Conservation (phyloP, 441 rosid genomes). For the Mallotus japonicus region DNA sequence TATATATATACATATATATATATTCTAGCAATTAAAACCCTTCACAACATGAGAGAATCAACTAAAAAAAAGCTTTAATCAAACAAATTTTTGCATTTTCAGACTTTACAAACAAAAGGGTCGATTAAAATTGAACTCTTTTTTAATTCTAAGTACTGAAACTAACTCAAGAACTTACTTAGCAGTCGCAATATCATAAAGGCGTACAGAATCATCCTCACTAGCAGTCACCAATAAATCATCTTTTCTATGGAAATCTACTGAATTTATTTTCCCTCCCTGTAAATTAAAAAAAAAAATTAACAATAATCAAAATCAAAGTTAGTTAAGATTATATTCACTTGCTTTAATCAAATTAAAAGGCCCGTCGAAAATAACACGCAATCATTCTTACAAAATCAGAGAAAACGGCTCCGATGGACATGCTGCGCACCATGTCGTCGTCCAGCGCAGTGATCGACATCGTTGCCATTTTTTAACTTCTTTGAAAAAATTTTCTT, state of each 20-base stretch:
- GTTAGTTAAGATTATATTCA: too few species aligned
- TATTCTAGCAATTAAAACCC: too few species aligned
- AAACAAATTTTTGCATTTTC: too few species aligned
- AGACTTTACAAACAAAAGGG: too few species aligned
- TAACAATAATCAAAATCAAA: too few species aligned
- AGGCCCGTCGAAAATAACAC: too few species aligned
- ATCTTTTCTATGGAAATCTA: conserved; percentile 88
- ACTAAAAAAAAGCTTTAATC: too few species aligned
- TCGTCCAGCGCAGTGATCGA: conserved; percentile 67
- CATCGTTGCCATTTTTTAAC: conserved; percentile 30
- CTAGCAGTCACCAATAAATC: conserved; percentile 84
- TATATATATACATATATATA: too few species aligned
- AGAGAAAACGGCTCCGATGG: conserved; percentile 88
- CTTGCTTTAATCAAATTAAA: neutral
- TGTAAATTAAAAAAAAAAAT: conserved; percentile 5
- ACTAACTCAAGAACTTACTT: conserved; percentile 36
- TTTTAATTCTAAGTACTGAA: neutral
- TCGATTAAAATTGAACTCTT: too few species aligned
- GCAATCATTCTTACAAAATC: conserved; percentile 55
- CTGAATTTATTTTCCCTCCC: conserved; percentile 82
- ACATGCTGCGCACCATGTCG: conserved; percentile 68
- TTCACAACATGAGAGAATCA: too few species aligned
- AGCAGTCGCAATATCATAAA: conserved; percentile 83
- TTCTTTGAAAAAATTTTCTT: too few species aligned
- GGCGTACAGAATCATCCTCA: conserved; percentile 92